phyloP scores from a whole-genome alignment of 2,329 filamentous ascomycete genomes.

The Pseudogymnoascus sp. region DNA sequence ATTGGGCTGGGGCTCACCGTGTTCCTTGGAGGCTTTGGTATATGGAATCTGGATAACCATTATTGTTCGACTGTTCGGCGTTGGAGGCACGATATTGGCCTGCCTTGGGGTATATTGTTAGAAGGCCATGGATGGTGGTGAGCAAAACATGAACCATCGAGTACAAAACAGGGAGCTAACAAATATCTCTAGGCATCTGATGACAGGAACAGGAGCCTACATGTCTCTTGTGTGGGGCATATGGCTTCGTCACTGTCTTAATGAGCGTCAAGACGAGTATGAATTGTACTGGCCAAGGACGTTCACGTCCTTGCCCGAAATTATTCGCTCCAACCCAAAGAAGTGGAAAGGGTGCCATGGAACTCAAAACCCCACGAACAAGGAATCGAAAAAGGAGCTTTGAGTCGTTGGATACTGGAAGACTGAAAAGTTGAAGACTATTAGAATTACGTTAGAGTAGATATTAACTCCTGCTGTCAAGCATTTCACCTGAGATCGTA shows the following conservation, averaged over 20 bases:
- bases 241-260: conserved; percentile 61
- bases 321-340: conserved; percentile 19
- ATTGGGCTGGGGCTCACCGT: conserved; percentile 50
- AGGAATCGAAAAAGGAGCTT: not conserved
- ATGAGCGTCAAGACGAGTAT: conserved; percentile 57
- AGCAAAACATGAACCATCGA: conserved; percentile 23
- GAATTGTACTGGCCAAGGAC: conserved; percentile 52
- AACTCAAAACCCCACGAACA: not conserved
- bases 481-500: not conserved
- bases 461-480: not conserved
- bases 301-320: conserved; percentile 37
- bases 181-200: conserved; percentile 45
- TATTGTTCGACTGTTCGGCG: conserved; percentile 49
- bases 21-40: conserved; percentile 56
- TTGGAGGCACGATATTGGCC: conserved; percentile 54
- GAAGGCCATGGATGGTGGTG: conserved; percentile 67
- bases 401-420: not conserved
- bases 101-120: conserved; percentile 64
- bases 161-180: not conserved
- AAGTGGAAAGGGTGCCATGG: not conserved
- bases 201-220: conserved; percentile 63
- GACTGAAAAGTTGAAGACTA: not conserved
- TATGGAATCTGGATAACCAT: conserved; percentile 60
- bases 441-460: not conserved
- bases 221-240: conserved; percentile 65